Evolutionary conservation across 2,329 filamentous ascomycete genomes (phyloP), one percentile per base, ranked within the genome.

Genomic region (Alternaria incomplexa): DNA sequence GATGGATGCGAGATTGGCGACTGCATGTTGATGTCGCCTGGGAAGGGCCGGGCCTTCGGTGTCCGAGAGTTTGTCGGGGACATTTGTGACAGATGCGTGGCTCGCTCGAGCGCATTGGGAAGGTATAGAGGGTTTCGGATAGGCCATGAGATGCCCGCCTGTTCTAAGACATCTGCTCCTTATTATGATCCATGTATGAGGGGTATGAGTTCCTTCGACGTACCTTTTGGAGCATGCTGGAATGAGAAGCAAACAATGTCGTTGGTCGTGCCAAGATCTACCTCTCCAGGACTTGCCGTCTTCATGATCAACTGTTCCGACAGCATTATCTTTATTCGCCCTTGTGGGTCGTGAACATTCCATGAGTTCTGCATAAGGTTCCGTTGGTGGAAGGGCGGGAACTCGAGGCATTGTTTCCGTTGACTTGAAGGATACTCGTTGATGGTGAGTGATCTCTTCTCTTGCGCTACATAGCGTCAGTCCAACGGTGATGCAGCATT

Each of bases 231-330:
- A 32, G 91, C 93, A 82, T 96, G 92, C 73, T 96, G 92, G 72
- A 96, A 97, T 1, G 93, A 90, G 78, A 97, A 96, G 13, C 87
- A 87, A 23, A 93, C 87, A 47, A 93, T 80, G 71, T 94, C 92
- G 73, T 90, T 91, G 65, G 91, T 82, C 44, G 88, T 83, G 70
- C 92, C 89, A 67, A 91, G 88, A 9, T 73, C 68, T 2, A 69
- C 23, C 8, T 71, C 68, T 6, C 72, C 71, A 28, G 68, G 65
- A 36, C 63, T 61, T 22, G 40, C 46, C 3, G 62, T 59, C 43
- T 69, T 75, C 43, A 71, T 66, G 61, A 93, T 89, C 0, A 91
- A 90, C 74, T 95, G 92, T 51, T 79, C 77, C 26, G 91, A 89
- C 61, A 97, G 86, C 57, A 93, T 79, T 25, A 96, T 79, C 75